A percentile compares a stretch with the other conserved stretches of the same genome.
Conservation (phyloP, 2,329 filamentous ascomycete genomes). For the Xenoacremonium recifei region DNA sequence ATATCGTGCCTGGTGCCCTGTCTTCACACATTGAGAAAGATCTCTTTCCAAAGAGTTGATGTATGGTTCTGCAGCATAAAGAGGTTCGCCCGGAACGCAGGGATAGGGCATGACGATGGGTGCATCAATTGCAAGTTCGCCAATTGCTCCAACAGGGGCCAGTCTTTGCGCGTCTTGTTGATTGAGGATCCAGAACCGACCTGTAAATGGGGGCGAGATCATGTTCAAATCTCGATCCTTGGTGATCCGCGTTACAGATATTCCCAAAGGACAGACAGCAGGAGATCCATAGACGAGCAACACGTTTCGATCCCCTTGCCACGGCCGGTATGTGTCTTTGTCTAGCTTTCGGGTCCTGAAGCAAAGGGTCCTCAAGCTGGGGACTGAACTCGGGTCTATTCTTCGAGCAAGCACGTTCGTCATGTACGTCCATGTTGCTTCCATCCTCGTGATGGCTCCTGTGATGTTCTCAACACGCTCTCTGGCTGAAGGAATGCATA, state of each 20-base stretch:
- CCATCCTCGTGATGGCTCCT: slow-evolving; percentile 48
- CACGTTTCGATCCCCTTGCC: slow-evolving; percentile 44
- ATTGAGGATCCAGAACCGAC: slow-evolving; percentile 53
- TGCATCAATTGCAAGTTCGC: slow-evolving; percentile 61
- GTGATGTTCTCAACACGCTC: slow-evolving; percentile 50
- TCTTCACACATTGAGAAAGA: slow-evolving; percentile 31
- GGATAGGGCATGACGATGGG: slow-evolving; percentile 34
- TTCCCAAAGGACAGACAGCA: slow-evolving; percentile 50
- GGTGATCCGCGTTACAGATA: slow-evolving; percentile 46
- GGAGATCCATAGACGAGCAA: slow-evolving; percentile 52
- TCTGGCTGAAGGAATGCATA: slow-evolving; percentile 55
- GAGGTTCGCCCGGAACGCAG: slow-evolving; percentile 22
- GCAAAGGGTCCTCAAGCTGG: slow-evolving; percentile 40
- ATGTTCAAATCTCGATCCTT: slow-evolving; percentile 36
- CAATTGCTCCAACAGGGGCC: slow-evolving; percentile 53
- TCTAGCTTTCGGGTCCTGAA: slow-evolving; percentile 51
- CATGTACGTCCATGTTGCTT: slow-evolving; percentile 52
- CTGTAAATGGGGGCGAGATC: slow-evolving; percentile 47
- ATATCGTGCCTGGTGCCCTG: slow-evolving; percentile 50
- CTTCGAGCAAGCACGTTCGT: slow-evolving; percentile 58
- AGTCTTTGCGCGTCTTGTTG: slow-evolving; percentile 48
- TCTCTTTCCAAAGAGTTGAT: background rate
- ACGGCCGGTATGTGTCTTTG: slow-evolving; percentile 45
- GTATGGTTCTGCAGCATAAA: slow-evolving; percentile 18
- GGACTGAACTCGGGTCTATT: slow-evolving; percentile 35